Conservation (phyloP, 345 rosid species). For the Arabis hirsuta region DNA sequence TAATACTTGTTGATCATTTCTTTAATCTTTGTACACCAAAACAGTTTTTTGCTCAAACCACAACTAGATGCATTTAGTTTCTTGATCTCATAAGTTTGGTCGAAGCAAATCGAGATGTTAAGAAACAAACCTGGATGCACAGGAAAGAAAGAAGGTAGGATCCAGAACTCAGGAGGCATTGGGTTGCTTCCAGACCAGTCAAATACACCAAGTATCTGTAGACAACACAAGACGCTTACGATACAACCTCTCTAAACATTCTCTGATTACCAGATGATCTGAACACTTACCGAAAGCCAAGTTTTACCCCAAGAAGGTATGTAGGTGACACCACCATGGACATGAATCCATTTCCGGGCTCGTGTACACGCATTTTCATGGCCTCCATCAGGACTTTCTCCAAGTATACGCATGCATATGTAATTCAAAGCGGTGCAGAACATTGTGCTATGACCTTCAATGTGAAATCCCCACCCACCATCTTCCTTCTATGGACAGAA, state of each 20-base stretch:
- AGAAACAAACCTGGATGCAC: constrained; percentile 43
- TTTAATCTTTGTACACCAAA: not conserved
- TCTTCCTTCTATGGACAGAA: constrained; percentile 49
- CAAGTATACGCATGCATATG: constrained; percentile 57
- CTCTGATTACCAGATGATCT: not conserved
- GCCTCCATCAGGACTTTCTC: constrained; percentile 56
- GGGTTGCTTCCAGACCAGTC: constrained; percentile 50
- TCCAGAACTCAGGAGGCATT: constrained; percentile 52
- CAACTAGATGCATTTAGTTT: not conserved
- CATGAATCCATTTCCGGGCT: constrained; percentile 57
- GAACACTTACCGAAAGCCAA: constrained; percentile 54
- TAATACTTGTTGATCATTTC: not conserved
- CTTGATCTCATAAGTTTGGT: not conserved
- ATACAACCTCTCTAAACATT: not conserved
- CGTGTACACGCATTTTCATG: constrained; percentile 49
- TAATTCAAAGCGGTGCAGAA: constrained; percentile 53
- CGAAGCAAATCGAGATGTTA: not conserved
- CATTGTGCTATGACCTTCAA: constrained; percentile 63
- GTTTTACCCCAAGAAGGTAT: constrained; percentile 66
- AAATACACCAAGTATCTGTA: constrained; percentile 46
- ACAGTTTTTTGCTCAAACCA: not conserved
- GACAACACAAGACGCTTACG: not conserved
- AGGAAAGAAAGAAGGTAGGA: constrained; percentile 43
- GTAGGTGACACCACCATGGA: constrained; percentile 48
- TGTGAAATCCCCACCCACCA: constrained; percentile 68